These are phyloP conservation scores for Epichloe sylvatica DNA, from an alignment of 2,329 filamentous ascomycete species.

Conservation along the genomic window DNA sequence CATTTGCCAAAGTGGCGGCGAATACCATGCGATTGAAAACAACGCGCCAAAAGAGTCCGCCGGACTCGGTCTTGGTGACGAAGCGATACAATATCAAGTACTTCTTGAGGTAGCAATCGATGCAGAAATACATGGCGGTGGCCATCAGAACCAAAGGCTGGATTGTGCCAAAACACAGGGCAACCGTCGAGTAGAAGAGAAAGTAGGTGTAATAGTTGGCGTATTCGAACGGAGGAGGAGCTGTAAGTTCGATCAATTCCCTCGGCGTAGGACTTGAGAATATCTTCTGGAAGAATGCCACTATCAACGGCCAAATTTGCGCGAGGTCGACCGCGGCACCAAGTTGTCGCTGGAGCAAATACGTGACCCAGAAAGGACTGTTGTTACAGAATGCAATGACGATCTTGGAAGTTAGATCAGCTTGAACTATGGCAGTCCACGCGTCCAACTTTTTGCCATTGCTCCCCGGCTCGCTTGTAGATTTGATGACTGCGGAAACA, in stretches of 20 bases:
- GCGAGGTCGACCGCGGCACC: constrained; percentile 89
- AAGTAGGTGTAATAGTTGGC: constrained; percentile 98
- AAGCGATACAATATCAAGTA: constrained; percentile 91
- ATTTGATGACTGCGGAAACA: constrained; percentile 48
- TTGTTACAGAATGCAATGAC: constrained; percentile 67
- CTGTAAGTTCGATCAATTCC: constrained; percentile 82
- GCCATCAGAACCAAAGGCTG: constrained; percentile 81
- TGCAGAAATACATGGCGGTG: constrained; percentile 73
- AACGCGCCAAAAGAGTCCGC: constrained; percentile 81
- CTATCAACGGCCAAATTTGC: constrained; percentile 72
- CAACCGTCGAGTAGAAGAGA: constrained; percentile 82
- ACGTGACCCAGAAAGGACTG: constrained; percentile 88
- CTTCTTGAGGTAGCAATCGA: constrained; percentile 88
- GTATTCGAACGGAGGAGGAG: constrained; percentile 86
- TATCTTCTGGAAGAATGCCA: constrained; percentile 71
- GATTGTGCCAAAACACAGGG: constrained; percentile 68
- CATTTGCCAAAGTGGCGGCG: constrained; percentile 61
- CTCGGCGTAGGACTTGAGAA: constrained; percentile 80
- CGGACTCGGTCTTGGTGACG: constrained; percentile 91
- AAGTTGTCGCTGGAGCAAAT: constrained; percentile 81
- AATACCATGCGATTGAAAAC: constrained; percentile 90
- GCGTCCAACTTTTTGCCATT: constrained; percentile 37
- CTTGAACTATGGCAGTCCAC: constrained; percentile 54
- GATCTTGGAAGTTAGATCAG: constrained; percentile 47
- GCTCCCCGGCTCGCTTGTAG: constrained; percentile 26